Evolutionary conservation across 2,329 filamentous ascomycete genomes (phyloP).

Genomic region (Nannizziopsis barbatae): DNA sequence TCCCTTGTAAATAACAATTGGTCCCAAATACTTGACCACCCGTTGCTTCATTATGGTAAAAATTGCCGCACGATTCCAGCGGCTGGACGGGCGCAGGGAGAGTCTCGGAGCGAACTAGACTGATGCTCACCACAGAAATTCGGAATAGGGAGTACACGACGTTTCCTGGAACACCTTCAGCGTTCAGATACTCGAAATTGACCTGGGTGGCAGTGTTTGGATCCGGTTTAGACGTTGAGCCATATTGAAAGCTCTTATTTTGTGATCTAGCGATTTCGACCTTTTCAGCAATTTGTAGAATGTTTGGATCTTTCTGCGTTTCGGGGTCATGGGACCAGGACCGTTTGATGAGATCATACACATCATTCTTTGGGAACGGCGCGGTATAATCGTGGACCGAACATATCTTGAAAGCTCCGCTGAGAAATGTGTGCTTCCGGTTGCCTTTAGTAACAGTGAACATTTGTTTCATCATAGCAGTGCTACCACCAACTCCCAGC

Average conservation of each 20-base stretch:
- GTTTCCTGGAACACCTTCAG: not conserved
- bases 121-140: slow-evolving; percentile 12
- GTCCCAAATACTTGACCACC: slow-evolving; percentile 11
- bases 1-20: slow-evolving; percentile 6
- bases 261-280: slow-evolving; percentile 2
- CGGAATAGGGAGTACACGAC: slow-evolving; percentile 11
- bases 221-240: slow-evolving; percentile 1
- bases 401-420: slow-evolving; percentile 8
- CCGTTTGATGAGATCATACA: slow-evolving; percentile 11
- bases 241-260: slow-evolving; percentile 11
- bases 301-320: slow-evolving; percentile 7
- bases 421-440: slow-evolving; percentile 11
- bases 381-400: slow-evolving; percentile 10
- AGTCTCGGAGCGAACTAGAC: slow-evolving; percentile 12
- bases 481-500: slow-evolving; percentile 10
- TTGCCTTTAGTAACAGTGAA: slow-evolving; percentile 12
- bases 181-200: slow-evolving; percentile 12
- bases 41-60: slow-evolving; percentile 11
- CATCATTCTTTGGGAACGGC: slow-evolving; percentile 8
- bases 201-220: slow-evolving; percentile 10
- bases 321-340: slow-evolving; percentile 11
- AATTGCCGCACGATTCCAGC: slow-evolving; percentile 8
- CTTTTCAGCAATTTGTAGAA: slow-evolving; percentile 10
- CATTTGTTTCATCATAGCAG: slow-evolving; percentile 13
- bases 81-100: slow-evolving; percentile 13